phyloP scores from a whole-genome alignment of 176 grass and related monocot genomes.

The Luzula sylvatica region DNA sequence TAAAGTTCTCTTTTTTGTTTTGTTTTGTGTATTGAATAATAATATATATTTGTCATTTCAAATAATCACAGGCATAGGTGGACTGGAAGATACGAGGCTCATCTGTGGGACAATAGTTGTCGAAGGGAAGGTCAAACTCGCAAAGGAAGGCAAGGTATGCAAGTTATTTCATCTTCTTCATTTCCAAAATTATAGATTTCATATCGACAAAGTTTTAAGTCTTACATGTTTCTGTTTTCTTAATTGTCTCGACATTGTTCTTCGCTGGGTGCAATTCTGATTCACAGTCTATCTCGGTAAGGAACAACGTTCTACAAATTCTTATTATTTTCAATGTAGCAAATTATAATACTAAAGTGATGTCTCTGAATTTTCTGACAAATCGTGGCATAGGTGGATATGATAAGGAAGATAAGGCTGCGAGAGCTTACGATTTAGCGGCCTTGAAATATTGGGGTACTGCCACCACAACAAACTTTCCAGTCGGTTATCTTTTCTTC shows the following conservation, averaged over 20 bases:
- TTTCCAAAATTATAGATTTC: neutral
- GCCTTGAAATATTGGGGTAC: constrained; percentile 69
- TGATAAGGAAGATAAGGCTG: constrained; percentile 74
- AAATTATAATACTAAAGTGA: neutral
- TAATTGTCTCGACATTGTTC: neutral
- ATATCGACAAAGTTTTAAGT: neutral
- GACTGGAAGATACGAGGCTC: constrained; percentile 73
- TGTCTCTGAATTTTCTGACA: neutral
- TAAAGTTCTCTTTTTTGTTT: neutral
- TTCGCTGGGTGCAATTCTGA: constrained; percentile 3
- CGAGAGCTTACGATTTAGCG: constrained; percentile 72
- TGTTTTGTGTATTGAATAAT: neutral
- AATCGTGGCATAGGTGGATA: constrained; percentile 43
- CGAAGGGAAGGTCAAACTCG: constrained; percentile 74
- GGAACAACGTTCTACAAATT: neutral
- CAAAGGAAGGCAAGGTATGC: constrained; percentile 59
- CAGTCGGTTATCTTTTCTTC: constrained; percentile 15
- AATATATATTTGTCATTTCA: neutral
- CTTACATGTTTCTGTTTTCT: neutral
- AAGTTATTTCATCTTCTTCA: neutral
- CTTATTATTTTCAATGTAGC: neutral
- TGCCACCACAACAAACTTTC: constrained; percentile 64
- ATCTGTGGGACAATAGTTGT: constrained; percentile 85
- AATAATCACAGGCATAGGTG: constrained; percentile 50
- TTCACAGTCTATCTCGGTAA: constrained; percentile 67